These are phyloP conservation scores for Claviceps humidiphila DNA, from an alignment of 2,329 filamentous ascomycete genomes.

Conservation along the genomic window DNA sequence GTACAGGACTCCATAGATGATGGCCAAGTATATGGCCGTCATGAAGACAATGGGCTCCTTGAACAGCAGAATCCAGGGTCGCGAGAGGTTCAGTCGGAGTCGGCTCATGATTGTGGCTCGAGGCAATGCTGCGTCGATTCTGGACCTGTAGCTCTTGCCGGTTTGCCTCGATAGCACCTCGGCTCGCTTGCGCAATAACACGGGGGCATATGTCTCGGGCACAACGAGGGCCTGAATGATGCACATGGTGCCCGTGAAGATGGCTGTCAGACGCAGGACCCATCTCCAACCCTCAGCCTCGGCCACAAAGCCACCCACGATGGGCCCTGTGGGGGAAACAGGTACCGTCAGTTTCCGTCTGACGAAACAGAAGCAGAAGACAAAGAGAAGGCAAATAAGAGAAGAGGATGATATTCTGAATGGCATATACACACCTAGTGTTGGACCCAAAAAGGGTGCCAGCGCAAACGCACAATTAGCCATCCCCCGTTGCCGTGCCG, in stretches of 20 bases:
- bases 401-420: neutral
- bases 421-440: slow-evolving; percentile 24
- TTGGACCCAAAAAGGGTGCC: slow-evolving; percentile 51
- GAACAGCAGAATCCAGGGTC: slow-evolving; percentile 54
- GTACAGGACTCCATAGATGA: slow-evolving; percentile 41
- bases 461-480: slow-evolving; percentile 48
- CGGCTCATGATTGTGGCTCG: slow-evolving; percentile 30
- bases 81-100: slow-evolving; percentile 42
- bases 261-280: slow-evolving; percentile 48
- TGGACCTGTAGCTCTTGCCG: slow-evolving; percentile 42
- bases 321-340: slow-evolving; percentile 30
- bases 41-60: slow-evolving; percentile 53
- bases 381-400: no score
- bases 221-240: slow-evolving; percentile 34
- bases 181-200: slow-evolving; percentile 41
- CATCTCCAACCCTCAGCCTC: slow-evolving; percentile 49
- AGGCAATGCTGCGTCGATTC: slow-evolving; percentile 30
- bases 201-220: slow-evolving; percentile 49
- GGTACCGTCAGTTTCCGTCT: neutral
- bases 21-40: slow-evolving; percentile 50
- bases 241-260: slow-evolving; percentile 47
- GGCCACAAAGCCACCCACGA: slow-evolving; percentile 49
- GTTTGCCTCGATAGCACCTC: slow-evolving; percentile 35
- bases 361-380: no score
- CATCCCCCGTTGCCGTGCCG: slow-evolving; percentile 37